Conservation (phyloP, 2,329 filamentous ascomycete genomes). For the Aspergillus fumigatiaffinis region DNA sequence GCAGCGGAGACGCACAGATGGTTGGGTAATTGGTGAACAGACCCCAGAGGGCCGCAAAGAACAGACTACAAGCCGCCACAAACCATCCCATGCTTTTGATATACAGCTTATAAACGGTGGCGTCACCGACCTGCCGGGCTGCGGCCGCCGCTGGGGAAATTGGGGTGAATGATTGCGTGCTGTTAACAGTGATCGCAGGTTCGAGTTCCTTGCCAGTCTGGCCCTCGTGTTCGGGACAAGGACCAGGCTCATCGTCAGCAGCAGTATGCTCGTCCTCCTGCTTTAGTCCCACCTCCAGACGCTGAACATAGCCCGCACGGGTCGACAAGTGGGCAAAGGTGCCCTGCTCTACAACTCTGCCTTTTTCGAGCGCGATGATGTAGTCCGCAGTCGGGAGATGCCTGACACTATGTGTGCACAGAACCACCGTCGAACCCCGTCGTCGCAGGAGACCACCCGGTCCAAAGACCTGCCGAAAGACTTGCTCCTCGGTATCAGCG, state of each 20-base stretch:
- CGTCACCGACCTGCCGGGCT: constrained; percentile 34
- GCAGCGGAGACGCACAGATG: constrained; percentile 20
- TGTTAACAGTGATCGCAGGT: not conserved
- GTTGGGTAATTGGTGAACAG: constrained; percentile 24
- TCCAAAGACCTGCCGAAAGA: constrained; percentile 3
- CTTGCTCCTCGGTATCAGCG: constrained; percentile 4
- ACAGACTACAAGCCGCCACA: constrained; percentile 8
- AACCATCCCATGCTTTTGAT: constrained; percentile 19
- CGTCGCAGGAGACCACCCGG: not conserved
- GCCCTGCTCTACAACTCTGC: constrained; percentile 9
- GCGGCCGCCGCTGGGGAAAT: constrained; percentile 11
- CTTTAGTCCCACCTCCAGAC: not conserved
- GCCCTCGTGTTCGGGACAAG: not conserved
- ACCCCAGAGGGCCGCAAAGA: constrained; percentile 19
- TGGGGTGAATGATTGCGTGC: not conserved
- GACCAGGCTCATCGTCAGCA: constrained; percentile 9
- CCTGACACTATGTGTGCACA: constrained; percentile 43
- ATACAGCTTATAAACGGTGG: constrained; percentile 20
- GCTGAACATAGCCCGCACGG: constrained; percentile 2
- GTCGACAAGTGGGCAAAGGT: constrained; percentile 1
- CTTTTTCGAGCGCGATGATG: constrained; percentile 35
- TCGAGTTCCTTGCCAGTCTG: not conserved
- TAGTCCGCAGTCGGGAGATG: constrained; percentile 38
- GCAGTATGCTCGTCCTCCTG: not conserved
- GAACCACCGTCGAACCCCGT: constrained; percentile 19